Percentiles rank a stretch among this genome's conserved stretches.
Evolutionary conservation across 805 yeast species (phyloP).

Genomic region (Kodamaea fukazawae): DNA sequence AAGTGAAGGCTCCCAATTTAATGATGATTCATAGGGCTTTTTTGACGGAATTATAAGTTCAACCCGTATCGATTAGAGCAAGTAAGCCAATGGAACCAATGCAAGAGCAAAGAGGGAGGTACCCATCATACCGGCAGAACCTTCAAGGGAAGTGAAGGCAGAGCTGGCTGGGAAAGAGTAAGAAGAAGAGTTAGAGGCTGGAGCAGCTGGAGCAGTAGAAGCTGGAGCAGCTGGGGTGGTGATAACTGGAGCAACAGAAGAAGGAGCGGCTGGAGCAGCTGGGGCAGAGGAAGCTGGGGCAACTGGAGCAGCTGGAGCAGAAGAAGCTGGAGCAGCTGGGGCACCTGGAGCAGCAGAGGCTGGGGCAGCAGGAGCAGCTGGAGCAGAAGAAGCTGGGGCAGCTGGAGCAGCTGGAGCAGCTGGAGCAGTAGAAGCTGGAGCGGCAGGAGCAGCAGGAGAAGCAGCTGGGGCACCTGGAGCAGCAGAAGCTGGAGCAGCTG

Average conservation of each 20-base stretch:
- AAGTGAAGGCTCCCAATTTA: not conserved
- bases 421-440: conserved; percentile 11
- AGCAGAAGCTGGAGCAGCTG: conserved; percentile 10
- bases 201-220: conserved; percentile 12
- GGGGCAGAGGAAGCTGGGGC: conserved; percentile 9
- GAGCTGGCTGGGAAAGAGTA: conserved; percentile 14
- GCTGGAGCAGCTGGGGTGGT: conserved; percentile 15
- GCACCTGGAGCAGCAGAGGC: conserved; percentile 7
- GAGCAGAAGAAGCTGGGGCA: conserved; percentile 7
- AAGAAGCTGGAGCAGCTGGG: conserved; percentile 13
- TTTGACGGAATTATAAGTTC: conserved; percentile 6
- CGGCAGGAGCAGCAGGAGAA: conserved; percentile 5
- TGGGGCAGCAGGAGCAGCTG: conserved; percentile 8
- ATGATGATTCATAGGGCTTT: not conserved
- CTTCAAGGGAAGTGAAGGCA: conserved; percentile 6
- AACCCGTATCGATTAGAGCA: conserved; percentile 22
- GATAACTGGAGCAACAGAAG: conserved; percentile 13
- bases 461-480: conserved; percentile 9
- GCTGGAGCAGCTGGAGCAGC: conserved; percentile 4
- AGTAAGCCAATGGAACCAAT: conserved; percentile 35
- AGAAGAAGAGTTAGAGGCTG: conserved; percentile 11
- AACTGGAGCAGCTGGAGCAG: conserved; percentile 11
- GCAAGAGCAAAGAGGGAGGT: conserved; percentile 28
- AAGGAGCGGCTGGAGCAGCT: conserved; percentile 11
- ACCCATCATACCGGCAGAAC: conserved; percentile 19